phyloP scores from a whole-genome alignment of 192 early-diverging fungal species.

The Funneliformis mosseae region DNA sequence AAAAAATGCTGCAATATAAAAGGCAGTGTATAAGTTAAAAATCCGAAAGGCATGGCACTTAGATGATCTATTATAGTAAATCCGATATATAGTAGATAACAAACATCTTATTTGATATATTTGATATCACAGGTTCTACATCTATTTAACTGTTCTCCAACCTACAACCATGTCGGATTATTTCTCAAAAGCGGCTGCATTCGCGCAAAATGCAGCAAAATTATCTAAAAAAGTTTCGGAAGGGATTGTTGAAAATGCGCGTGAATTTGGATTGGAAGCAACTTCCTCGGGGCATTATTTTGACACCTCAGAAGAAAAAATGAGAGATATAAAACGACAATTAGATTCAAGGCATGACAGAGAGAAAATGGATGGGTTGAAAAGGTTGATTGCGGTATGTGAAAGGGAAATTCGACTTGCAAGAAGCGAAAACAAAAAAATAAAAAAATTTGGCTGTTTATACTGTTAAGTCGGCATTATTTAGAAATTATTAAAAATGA shows the following conservation, averaged over 20 bases:
- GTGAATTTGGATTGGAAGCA: constrained; percentile 79
- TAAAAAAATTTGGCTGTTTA: too few relatives aligned
- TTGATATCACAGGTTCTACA: too few relatives aligned
- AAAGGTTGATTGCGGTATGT: constrained; percentile 84
- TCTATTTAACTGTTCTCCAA: too few relatives aligned
- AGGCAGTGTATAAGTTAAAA: background rate
- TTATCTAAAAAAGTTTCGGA: constrained; percentile 77
- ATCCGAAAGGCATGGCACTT: background rate
- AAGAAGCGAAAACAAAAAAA: too few relatives aligned
- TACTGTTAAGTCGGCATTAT: too few relatives aligned
- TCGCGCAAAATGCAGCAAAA: constrained; percentile 67
- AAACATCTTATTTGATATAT: too few relatives aligned
- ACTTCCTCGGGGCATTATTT: constrained; percentile 77
- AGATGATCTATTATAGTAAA: background rate
- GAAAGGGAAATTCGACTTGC: background rate
- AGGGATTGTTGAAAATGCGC: constrained; percentile 87
- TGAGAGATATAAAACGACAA: constrained; percentile 71
- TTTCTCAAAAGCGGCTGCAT: constrained; percentile 31
- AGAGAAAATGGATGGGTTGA: constrained; percentile 91
- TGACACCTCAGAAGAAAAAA: constrained; percentile 87
- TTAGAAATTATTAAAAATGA: too few relatives aligned
- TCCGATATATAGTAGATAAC: background rate
- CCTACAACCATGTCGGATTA: constrained; percentile 20
- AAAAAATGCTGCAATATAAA: background rate
- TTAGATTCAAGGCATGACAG: constrained; percentile 84